Conservation (phyloP, 1,139 yeast genomes). For the Nadsonia commutata region DNA sequence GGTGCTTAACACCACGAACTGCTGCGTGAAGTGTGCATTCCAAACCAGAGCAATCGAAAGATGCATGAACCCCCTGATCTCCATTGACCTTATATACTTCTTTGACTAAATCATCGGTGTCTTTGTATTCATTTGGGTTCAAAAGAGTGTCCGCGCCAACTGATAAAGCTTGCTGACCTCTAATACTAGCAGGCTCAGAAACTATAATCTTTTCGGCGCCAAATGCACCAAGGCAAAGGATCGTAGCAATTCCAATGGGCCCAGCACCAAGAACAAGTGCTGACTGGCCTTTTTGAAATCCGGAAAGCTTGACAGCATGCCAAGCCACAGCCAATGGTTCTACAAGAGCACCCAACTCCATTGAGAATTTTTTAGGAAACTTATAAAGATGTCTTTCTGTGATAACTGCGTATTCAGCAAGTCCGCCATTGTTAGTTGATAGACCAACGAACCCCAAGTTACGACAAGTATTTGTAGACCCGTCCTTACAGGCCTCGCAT, state of each 20-base stretch:
- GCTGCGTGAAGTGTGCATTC: not conserved
- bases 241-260: not conserved
- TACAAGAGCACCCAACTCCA: not conserved
- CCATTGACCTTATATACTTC: not conserved
- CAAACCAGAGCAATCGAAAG: not conserved
- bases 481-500: not conserved
- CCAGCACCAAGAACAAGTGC: not conserved
- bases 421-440: not conserved
- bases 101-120: not conserved
- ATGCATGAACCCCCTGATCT: not conserved
- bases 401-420: not conserved
- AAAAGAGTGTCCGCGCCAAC: not conserved
- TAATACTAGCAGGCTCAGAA: not conserved
- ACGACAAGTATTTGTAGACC: not conserved
- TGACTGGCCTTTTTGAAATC: not conserved
- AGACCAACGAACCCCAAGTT: not conserved
- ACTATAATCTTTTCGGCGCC: not conserved
- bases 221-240: not conserved
- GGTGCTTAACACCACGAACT: not conserved
- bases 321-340: not conserved
- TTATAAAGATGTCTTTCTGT: not conserved
- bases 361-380: not conserved
- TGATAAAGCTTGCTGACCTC: not conserved
- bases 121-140: not conserved
- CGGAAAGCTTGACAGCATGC: not conserved